Evolutionary conservation across 148 eudicot species (phyloP).

Genomic region (Selenicereus undatus): DNA sequence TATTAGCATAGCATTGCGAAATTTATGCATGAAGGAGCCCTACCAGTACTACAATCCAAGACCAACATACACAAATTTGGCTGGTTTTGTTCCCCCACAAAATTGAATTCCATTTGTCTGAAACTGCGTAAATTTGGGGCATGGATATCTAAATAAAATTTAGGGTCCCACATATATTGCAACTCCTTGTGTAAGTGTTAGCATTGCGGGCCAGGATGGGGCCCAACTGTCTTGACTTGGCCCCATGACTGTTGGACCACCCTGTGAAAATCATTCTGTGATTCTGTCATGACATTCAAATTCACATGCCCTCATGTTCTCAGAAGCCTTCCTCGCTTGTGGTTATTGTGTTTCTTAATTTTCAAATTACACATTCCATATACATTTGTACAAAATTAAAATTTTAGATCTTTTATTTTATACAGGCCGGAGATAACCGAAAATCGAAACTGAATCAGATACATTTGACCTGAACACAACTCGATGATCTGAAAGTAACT

Average conservation of each 20-base stretch:
- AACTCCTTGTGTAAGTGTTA: not conserved
- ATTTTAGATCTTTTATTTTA: too few species aligned
- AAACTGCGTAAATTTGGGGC: not conserved
- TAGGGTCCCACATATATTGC: conserved; percentile 10
- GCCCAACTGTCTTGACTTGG: not conserved
- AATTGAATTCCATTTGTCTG: conserved; percentile 2
- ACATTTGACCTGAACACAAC: too few species aligned
- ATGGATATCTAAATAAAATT: not conserved
- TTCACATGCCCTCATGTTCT: conserved; percentile 12
- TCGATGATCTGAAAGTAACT: too few species aligned
- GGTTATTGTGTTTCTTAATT: not conserved
- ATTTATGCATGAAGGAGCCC: not conserved
- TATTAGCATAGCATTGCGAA: too few species aligned
- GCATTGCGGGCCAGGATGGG: not conserved
- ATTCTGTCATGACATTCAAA: not conserved
- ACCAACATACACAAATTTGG: conserved; percentile 6
- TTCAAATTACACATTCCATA: too few species aligned
- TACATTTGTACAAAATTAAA: too few species aligned
- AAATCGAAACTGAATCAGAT: too few species aligned
- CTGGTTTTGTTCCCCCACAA: conserved; percentile 9
- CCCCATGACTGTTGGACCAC: conserved; percentile 14
- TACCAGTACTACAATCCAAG: not conserved
- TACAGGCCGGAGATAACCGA: too few species aligned
- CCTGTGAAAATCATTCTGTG: not conserved
- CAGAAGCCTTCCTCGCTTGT: too few species aligned